Conservation (phyloP, 2,329 filamentous ascomycete genomes). For the Alternaria consortialis region DNA sequence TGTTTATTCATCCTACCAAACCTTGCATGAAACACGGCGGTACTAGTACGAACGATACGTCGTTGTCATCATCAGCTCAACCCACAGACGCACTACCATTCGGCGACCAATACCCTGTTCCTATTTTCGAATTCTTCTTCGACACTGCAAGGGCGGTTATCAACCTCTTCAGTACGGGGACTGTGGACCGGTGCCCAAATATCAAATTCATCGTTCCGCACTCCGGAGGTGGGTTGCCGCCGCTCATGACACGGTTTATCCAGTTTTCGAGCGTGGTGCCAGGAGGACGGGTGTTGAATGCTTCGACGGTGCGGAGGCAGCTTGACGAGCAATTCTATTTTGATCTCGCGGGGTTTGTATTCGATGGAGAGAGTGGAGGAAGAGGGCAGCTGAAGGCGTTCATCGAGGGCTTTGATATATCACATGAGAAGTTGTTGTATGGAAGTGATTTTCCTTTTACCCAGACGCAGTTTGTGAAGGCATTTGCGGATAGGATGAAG, state of each 20-base stretch:
- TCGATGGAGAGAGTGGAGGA: constrained; percentile 49
- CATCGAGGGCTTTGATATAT: constrained; percentile 53
- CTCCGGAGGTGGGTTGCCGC: constrained; percentile 57
- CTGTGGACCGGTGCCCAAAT: constrained; percentile 56
- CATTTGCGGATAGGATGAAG: constrained; percentile 54
- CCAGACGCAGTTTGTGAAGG: constrained; percentile 47
- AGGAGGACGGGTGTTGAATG: constrained; percentile 37
- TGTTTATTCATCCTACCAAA: constrained; percentile 67
- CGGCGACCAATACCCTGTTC: constrained; percentile 51
- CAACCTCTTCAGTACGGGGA: constrained; percentile 60
- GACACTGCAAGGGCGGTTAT: constrained; percentile 61
- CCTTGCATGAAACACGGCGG: constrained; percentile 49
- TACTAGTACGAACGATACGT: constrained; percentile 18
- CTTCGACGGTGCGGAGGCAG: constrained; percentile 42
- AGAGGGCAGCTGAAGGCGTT: constrained; percentile 59
- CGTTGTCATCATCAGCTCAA: background rate
- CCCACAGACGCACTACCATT: constrained; percentile 50
- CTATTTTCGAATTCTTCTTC: constrained; percentile 63
- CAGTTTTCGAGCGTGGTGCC: constrained; percentile 52
- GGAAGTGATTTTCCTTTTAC: constrained; percentile 65
- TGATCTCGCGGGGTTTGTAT: constrained; percentile 62
- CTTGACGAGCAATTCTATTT: constrained; percentile 59
- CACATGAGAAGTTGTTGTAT: constrained; percentile 57
- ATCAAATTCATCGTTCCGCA: constrained; percentile 61
- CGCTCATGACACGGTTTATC: constrained; percentile 57